These are phyloP conservation scores for Alternaria incomplexa DNA, from an alignment of 2,329 filamentous ascomycete genomes.

Conservation along the genomic window DNA sequence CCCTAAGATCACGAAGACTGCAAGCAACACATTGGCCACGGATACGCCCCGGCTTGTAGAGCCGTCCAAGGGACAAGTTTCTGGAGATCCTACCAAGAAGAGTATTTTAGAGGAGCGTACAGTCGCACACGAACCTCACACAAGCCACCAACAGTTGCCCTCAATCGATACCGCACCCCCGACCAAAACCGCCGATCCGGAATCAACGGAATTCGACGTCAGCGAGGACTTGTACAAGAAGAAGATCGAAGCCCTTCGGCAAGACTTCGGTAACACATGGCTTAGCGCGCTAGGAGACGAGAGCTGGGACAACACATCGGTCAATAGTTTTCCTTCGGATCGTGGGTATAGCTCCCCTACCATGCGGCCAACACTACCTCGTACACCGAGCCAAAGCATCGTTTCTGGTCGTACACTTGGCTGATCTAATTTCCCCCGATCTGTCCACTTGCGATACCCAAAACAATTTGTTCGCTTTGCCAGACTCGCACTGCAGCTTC, in stretches of 20 bases:
- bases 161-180: constrained; percentile 39
- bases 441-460: constrained; percentile 46
- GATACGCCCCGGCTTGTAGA: constrained; percentile 38
- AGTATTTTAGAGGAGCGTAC: constrained; percentile 26
- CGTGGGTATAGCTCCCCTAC: constrained; percentile 40
- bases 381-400: constrained; percentile 49
- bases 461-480: constrained; percentile 31
- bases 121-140: constrained; percentile 27
- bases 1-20: constrained; percentile 22
- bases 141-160: constrained; percentile 36
- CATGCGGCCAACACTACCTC: constrained; percentile 38
- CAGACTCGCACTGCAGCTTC: constrained; percentile 5
- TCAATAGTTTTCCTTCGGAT: constrained; percentile 41
- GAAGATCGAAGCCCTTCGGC: constrained; percentile 84
- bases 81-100: constrained; percentile 42
- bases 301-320: constrained; percentile 54
- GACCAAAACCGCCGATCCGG: constrained; percentile 20
- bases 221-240: constrained; percentile 81
- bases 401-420: constrained; percentile 48
- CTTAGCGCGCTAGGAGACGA: constrained; percentile 86
- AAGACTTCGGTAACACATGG: constrained; percentile 86
- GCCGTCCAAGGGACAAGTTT: constrained; percentile 24
- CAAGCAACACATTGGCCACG: constrained; percentile 13
- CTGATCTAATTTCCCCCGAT: constrained; percentile 26
- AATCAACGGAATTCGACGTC: constrained; percentile 64